Base-by-base conservation (phyloP, 78 protist genomes). In the Dictyostelium capitatum region DNA sequence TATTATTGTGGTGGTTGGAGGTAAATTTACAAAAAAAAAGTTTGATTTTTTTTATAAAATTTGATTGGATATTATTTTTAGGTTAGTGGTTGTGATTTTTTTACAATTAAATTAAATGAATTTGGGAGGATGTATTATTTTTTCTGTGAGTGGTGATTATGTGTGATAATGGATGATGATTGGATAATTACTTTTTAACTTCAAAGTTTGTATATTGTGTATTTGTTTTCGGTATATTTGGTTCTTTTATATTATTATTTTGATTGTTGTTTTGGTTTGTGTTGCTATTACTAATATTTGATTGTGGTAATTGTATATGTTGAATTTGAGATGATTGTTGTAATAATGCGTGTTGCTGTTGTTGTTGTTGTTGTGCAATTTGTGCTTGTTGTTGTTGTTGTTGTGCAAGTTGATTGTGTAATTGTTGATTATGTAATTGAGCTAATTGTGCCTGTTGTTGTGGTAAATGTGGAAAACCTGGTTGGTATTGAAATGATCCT, bases 191-290 rank as follows among this genome's bases (percentile, higher is more conserved):
- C 43, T 83, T 69, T 78, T 77, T 87, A 62, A 43, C 48, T 11
- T 74, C 51, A 47, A 78, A 78, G 28, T n/a, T 12, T 53, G 84
- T 87, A 32, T 87, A 87, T 59, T 75, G 92, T 77, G 92, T 87
- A 50, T 87, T 87, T 30, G 92, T 77, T 64, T 87, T 87, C 25
- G 79, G 32, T 64, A 30, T 32, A 57, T 37, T 59, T 43, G 5
- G 74, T 54, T 81, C 75, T 32, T 79, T 53, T 56, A n/a, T 47
- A 30, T 47, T 47, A 23, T 23, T 74, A 30, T 47, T 47, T 43
- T 20, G 12, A 20, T 37, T 37, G 2, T 37, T 37, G 43, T 37
- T 37, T 37, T 37, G 43, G 43, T 23, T 65, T 65, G 30, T 65
- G 2, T 30, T 30, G 10, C 30, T 47, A 12, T 43, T 41, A 30